Evolutionary conservation across 176 grass and related monocot genomes (phyloP).

Genomic region (Pontederia crassipes): DNA sequence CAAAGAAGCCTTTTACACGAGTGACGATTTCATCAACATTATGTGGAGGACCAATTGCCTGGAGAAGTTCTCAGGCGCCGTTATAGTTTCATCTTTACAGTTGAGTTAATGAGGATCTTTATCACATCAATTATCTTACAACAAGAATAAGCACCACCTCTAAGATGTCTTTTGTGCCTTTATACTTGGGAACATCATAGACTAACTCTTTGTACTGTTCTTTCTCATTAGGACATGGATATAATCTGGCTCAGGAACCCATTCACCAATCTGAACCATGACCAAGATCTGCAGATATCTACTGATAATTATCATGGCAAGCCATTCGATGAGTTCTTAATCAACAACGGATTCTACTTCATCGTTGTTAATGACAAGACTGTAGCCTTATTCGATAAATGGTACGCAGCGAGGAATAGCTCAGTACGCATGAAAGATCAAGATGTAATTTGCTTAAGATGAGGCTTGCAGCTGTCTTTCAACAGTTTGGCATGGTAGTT

Average conservation of each 20-base stretch:
- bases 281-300: not conserved
- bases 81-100: slow-evolving; percentile 68
- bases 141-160: not conserved
- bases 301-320: not conserved
- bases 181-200: not conserved
- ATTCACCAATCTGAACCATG: slow-evolving; percentile 2
- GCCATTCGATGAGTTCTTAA: not conserved
- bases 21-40: slow-evolving; percentile 59
- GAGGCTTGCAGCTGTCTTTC: not conserved
- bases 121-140: not conserved
- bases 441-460: slow-evolving; percentile 1
- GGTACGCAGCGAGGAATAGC: slow-evolving; percentile 3
- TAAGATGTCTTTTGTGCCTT: not conserved
- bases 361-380: not conserved
- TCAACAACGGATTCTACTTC: slow-evolving; percentile 16
- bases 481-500: not conserved
- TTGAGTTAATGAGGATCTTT: slow-evolving; percentile 2
- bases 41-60: slow-evolving; percentile 64
- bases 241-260: slow-evolving; percentile 15
- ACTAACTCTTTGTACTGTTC: not conserved
- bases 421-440: slow-evolving; percentile 10
- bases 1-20: slow-evolving; percentile 72
- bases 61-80: slow-evolving; percentile 41
- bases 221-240: slow-evolving; percentile 5
- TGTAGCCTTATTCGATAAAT: slow-evolving; percentile 13